These are phyloP conservation scores for Oenanthe sinensis DNA, from an alignment of 129 eudicot species.

Conservation along the genomic window DNA sequence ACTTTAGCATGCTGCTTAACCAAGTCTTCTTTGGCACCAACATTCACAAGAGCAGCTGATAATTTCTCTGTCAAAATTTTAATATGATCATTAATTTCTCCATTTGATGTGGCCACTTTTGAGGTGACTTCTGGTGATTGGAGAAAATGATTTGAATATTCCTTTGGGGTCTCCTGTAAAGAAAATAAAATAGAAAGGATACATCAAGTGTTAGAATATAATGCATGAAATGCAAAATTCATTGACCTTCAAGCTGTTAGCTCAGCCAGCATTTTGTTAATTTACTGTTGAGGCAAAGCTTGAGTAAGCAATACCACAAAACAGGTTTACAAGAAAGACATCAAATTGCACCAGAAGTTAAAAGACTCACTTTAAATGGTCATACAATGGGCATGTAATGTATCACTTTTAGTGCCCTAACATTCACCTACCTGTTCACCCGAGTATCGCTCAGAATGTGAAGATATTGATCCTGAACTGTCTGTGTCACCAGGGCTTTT, in stretches of 20 bases:
- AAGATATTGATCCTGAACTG: constrained; percentile 71
- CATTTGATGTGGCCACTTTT: constrained; percentile 21
- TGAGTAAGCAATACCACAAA: neutral
- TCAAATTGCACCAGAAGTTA: neutral
- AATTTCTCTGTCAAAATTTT: constrained; percentile 56
- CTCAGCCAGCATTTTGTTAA: neutral
- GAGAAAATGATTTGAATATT: constrained; percentile 28
- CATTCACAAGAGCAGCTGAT: constrained; percentile 76
- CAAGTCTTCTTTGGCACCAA: constrained; percentile 78
- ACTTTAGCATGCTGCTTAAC: constrained; percentile 89
- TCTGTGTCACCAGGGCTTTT: constrained; percentile 74
- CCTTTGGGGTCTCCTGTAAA: constrained; percentile 44
- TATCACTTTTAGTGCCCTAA: neutral
- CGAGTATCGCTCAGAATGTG: constrained; percentile 76
- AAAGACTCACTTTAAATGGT: neutral
- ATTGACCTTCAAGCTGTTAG: neutral
- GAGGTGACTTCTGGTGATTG: constrained; percentile 64
- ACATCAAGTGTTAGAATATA: neutral
- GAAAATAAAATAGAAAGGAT: constrained; percentile 14
- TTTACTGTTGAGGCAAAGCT: neutral
- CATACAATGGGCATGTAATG: neutral
- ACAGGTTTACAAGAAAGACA: too few species aligned
- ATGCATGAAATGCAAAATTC: neutral
- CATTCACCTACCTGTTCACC: constrained; percentile 62
- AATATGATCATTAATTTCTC: constrained; percentile 32